Percentiles rank a stretch among this genome's conserved stretches.
Conservation (phyloP, 257 asterid genomes). For the Rubia yunnanensis region DNA sequence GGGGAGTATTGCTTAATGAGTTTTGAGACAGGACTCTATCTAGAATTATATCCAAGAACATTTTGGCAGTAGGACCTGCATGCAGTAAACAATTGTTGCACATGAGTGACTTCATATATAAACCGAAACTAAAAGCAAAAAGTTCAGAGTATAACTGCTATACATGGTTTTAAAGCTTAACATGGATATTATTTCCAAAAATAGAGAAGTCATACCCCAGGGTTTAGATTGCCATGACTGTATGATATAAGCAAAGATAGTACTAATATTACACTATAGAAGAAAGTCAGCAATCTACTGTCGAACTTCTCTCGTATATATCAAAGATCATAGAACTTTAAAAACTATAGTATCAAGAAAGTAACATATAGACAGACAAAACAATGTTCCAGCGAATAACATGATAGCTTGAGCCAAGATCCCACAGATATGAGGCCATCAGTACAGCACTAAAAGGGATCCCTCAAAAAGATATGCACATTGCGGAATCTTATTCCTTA, state of each 20-base stretch:
- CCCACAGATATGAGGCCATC: too few species aligned
- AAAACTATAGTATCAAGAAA: not conserved
- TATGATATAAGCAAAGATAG: not conserved
- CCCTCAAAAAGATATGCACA: too few species aligned
- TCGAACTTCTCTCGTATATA: not conserved
- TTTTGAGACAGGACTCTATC: not conserved
- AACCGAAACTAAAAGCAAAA: too few species aligned
- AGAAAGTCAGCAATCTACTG: not conserved
- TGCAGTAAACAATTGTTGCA: constrained; percentile 13
- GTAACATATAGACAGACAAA: not conserved
- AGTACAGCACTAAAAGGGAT: too few species aligned
- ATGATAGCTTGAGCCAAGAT: too few species aligned
- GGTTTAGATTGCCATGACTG: too few species aligned
- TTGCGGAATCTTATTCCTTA: too few species aligned
- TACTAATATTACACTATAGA: not conserved
- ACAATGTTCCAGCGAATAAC: too few species aligned
- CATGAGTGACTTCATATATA: not conserved
- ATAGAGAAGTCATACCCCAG: not conserved
- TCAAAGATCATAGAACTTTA: not conserved
- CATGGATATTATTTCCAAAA: not conserved
- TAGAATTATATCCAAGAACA: not conserved
- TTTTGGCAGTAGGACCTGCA: constrained; percentile 54
- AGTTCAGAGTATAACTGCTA: not conserved
- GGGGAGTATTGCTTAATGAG: not conserved
- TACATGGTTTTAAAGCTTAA: not conserved